Evolutionary conservation across 164 flowering plant genomes (phyloP), one percentile per base, ranked within the genome.

Genomic region (Aristolochia californica): DNA sequence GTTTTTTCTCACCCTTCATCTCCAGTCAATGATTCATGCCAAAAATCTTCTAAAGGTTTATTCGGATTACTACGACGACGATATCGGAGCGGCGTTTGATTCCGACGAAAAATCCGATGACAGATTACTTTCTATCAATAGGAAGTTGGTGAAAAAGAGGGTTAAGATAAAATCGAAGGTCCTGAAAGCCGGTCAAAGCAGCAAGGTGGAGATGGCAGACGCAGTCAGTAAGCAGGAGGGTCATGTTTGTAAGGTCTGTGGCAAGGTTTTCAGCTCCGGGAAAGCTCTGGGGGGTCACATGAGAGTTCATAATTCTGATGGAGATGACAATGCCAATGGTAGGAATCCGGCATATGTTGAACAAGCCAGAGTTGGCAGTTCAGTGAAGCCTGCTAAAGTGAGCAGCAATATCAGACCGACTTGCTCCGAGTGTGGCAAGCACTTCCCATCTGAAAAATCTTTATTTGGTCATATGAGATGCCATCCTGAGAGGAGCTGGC

Each of bases 401-500:
- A n/a, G n/a, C n/a, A n/a, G n/a, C n/a, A n/a, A n/a, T n/a, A 28
- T 43, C 16, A 53, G 30, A 15, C 24, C 18, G 18, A 55, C 54
- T 1, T 87, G 93, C 61, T 17, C 17, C 0, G 25, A 68, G 0
- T 88, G 93, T 56, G 56, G 54, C 0, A 88, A 72, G 70, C 25
- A 4, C n/a, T 85, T 88, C 53, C 66, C 66, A 0, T 79, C 91
- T 0, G 47, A 47, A 71, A 85, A 84, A 59, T 66, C 85, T 0
- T 51, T 88, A 66, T 81, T 53, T 22, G 96, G 96, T 24, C 96
- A 88, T 62, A 79, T 85, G 88, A 84, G 94, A 60, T 75, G 70
- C 21, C 96, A 88, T 57, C 88, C 88, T 0, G 83, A 81, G 7
- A 70, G 93, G 54, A 27, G 24, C 1, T 56, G 58, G 58, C 18